Evolutionary conservation across 768 basidiomycete genomes (phyloP), one percentile per base, ranked within the genome.

Genomic region (Lactifluus subvellereus): DNA sequence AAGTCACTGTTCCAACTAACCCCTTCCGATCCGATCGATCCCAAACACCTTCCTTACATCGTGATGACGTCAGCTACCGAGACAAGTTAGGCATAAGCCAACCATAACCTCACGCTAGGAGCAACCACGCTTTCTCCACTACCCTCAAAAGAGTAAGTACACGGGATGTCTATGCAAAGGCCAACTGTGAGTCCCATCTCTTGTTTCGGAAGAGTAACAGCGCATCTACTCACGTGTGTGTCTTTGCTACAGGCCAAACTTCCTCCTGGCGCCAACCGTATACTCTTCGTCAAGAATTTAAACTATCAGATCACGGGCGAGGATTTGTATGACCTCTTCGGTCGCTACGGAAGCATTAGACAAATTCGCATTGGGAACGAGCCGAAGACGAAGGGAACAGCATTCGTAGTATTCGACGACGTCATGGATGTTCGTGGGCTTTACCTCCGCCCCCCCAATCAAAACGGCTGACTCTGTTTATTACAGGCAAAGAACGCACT

Each of bases 261-360:
- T n/a, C 92, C 92, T 4, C 88, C 92, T 30, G 91, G 92, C 58
- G 93, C 91, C 18, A 94, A 94, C 72, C 84, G 93, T 51, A 91
- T 96, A 59, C 82, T 96, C 48, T 96, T 94, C 69, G 91, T 94
- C 32, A 95, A 95, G 75, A 96, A 96, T 71, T 76, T 96, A 58
- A 93, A 90, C 74, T 95, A 94, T 76, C 86, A 87, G 74, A 94
- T 94, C 68, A 93, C 87, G 37, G 94, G 94, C 57, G 90, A 94
- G 65, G 94, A 98, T 74, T 74, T 98, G 69, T 98, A 98, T 74
- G 96, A 98, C 77, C 79, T 98, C 66, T 98, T 99, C 69, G 96
- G 94, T 59, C 91, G 94, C 66, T 99, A 98, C 77, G 96, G 96
- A 52, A 91, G 91, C 69, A 91, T 99, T 69, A 87, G 96, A 54